Percentiles rank a stretch among this genome's conserved stretches.
Evolutionary conservation across 192 early-diverging fungal genomes (phyloP).

Genomic region (Gorgonomyces haynaldii): DNA sequence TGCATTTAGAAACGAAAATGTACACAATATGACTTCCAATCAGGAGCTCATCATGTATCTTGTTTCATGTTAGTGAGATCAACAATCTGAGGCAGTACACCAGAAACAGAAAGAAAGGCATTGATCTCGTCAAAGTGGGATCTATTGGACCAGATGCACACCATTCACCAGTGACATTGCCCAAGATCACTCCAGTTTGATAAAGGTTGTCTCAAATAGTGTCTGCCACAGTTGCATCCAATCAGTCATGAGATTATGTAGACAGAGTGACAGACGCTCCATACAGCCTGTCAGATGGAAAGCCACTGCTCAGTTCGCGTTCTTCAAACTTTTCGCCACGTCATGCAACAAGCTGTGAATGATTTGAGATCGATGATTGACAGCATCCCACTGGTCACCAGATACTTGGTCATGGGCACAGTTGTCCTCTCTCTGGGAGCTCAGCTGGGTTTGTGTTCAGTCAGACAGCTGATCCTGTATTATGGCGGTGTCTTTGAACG

Average conservation of each 20-base stretch:
- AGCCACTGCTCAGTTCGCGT: too few species aligned
- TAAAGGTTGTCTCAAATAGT: background rate
- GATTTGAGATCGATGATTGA: background rate
- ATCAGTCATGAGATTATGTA: too few species aligned
- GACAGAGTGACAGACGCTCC: too few species aligned
- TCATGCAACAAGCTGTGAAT: too few species aligned
- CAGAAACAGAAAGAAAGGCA: background rate
- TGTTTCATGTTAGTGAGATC: slow-evolving; percentile 17
- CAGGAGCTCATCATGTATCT: slow-evolving; percentile 28
- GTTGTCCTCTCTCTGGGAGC: background rate
- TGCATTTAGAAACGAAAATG: slow-evolving; percentile 27
- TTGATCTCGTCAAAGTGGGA: background rate
- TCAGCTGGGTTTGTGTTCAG: background rate
- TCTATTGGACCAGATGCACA: background rate
- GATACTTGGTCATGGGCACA: background rate
- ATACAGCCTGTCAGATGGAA: too few species aligned
- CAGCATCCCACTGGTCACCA: background rate
- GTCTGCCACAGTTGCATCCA: too few species aligned
- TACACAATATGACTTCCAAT: slow-evolving; percentile 29
- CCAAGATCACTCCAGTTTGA: background rate
- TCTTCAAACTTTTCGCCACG: background rate
- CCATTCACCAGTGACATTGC: background rate
- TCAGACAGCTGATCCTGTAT: background rate
- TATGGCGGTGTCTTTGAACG: background rate
- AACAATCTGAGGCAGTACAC: slow-evolving; percentile 11